A percentile compares a stretch with the other conserved stretches of the same genome.
Evolutionary conservation across 2,329 filamentous ascomycete genomes (phyloP).

Genomic region (Dactylellina leptospora): DNA sequence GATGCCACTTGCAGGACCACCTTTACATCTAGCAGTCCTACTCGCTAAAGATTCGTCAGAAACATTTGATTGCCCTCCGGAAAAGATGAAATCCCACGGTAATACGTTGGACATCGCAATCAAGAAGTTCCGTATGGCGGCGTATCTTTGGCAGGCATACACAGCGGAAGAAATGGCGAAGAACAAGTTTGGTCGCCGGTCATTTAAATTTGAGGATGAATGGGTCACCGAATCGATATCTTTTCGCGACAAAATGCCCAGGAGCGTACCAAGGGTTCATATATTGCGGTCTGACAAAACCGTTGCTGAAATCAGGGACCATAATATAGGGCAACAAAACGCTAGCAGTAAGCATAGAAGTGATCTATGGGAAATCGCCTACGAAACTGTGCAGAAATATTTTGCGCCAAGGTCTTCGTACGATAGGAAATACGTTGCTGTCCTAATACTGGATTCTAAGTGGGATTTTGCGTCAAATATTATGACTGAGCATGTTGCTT

Average conservation of each 20-base stretch:
- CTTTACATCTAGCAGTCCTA: conserved; percentile 87
- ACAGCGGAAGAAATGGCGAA: conserved; percentile 96
- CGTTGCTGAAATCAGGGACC: conserved; percentile 79
- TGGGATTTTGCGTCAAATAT: conserved; percentile 79
- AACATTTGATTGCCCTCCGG: conserved; percentile 81
- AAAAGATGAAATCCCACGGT: conserved; percentile 75
- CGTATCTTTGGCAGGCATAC: conserved; percentile 96
- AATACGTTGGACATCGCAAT: conserved; percentile 78
- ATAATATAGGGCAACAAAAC: conserved; percentile 82
- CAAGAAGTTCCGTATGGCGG: conserved; percentile 91
- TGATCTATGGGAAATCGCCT: conserved; percentile 79
- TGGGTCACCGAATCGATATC: conserved; percentile 87
- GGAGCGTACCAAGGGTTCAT: conserved; percentile 90
- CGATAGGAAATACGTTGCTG: conserved; percentile 88
- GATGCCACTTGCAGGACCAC: conserved; percentile 65
- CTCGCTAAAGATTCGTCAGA: conserved; percentile 86
- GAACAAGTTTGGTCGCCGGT: conserved; percentile 83
- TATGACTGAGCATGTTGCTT: conserved; percentile 81
- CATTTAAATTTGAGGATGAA: conserved; percentile 92
- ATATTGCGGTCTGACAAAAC: conserved; percentile 84
- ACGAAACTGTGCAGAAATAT: conserved; percentile 72
- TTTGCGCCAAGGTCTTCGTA: conserved; percentile 61
- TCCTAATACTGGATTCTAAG: conserved; percentile 84
- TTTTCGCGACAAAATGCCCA: conserved; percentile 76
- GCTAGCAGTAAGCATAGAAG: conserved; percentile 73